Percentiles rank a stretch among this genome's conserved stretches.
phyloP scores from a whole-genome alignment of 176 grass and related monocot genomes.

The Ananas comosus region DNA sequence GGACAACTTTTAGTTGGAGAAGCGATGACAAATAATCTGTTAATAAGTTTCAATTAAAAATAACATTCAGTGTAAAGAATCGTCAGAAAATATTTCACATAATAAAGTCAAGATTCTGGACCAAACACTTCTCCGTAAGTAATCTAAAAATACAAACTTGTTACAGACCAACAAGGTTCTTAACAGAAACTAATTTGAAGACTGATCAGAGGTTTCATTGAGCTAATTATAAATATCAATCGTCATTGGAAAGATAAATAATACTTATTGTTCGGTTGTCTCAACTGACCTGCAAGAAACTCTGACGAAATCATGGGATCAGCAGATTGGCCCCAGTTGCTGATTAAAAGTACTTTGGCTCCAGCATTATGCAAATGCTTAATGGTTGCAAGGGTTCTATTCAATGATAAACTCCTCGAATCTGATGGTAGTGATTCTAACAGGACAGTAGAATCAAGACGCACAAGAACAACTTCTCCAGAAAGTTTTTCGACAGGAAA shows the following conservation, averaged over 20 bases:
- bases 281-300: slow-evolving; percentile 55
- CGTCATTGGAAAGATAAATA: slow-evolving; percentile 8
- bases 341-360: slow-evolving; percentile 57
- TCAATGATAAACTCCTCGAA: slow-evolving; percentile 32
- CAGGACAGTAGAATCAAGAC: slow-evolving; percentile 60
- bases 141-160: slow-evolving; percentile 4
- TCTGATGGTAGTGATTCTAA: slow-evolving; percentile 14
- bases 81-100: neutral
- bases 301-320: slow-evolving; percentile 36
- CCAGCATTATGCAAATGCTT: slow-evolving; percentile 75
- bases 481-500: slow-evolving; percentile 64
- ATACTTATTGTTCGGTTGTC: neutral
- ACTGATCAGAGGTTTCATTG: slow-evolving; percentile 10
- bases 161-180: neutral
- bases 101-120: slow-evolving; percentile 10
- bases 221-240: neutral
- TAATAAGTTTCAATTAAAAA: slow-evolving; percentile 10
- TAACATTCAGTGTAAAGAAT: neutral
- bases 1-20: slow-evolving; percentile 58
- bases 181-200: neutral
- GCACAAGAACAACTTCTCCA: slow-evolving; percentile 62
- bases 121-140: neutral
- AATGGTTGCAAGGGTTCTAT: slow-evolving; percentile 61
- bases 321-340: slow-evolving; percentile 53
- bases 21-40: slow-evolving; percentile 69